Base-by-base conservation (phyloP, 1,284 basidiomycete species). In the Leccinum solheimii region DNA sequence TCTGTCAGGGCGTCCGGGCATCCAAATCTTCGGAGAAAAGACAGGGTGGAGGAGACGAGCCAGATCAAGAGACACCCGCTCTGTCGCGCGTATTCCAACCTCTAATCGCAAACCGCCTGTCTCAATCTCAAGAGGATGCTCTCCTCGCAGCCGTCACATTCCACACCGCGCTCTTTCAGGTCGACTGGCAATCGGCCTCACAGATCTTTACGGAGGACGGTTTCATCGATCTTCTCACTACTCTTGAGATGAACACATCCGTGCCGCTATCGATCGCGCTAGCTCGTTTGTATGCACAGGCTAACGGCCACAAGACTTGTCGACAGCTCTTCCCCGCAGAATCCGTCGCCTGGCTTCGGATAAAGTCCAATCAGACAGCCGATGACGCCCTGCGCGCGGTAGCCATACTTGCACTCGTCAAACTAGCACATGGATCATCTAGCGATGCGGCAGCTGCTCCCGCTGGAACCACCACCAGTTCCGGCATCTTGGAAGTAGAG, bases 331-430 rank as follows among this genome's bases (percentile, higher is more conserved):
- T 95, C 56, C 78, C 84, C 8, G 68, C 82, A 19, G 80, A 88
- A 58, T 79, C 80, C 23, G 68, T 80, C 3, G 68, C 80, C 48
- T 94, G 92, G 91, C 76, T 94, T 36, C 81, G 86, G 63, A 70
- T 72, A 23, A 80, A 82, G 60, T 81, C 85, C 34, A 83, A 79
- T 19, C 79, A 84, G 61, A 77, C 78, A 32, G 72, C 75, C 34
- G 79, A 86, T 65, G 59, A 70, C 2, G 72, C 78, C 21, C 69
- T 92, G 16, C 84, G 83, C 43, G 86, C 85, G 21, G 81, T 86
- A 5, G 86, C 89, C 10, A 86, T 87, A 1, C 86, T 93, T 26
- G 88, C 91, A 3, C 79, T 95, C 7, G 83, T 92, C 68, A 97
- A 96, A 74, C 76, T 93, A 27, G 84, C 84, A 13, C 83, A 86